Base-by-base conservation (phyloP, 1,284 basidiomycete species). In the Rhodotorula glutinis region DNA sequence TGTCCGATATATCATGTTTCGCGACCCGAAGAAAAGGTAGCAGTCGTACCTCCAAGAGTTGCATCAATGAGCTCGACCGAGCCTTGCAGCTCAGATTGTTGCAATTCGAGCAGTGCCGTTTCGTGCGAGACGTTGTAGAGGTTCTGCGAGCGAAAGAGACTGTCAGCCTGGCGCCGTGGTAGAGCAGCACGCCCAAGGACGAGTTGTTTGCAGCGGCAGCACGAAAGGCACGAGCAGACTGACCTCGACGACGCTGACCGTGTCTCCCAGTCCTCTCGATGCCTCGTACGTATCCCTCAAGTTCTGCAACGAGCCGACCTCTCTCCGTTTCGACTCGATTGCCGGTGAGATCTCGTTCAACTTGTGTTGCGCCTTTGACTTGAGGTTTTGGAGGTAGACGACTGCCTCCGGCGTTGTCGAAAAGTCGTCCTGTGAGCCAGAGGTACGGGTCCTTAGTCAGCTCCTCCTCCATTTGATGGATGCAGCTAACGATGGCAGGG, bases 181-280 rank as follows among this genome's bases (percentile, higher is more conserved):
- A n/a, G n/a, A n/a, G n/a, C n/a, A n/a, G n/a, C n/a, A n/a, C n/a
- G n/a, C n/a, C n/a, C n/a, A n/a, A n/a, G n/a, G n/a, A n/a, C n/a
- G n/a, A n/a, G n/a, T n/a, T n/a, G n/a, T n/a, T 5, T 14, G 30
- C 51, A 11, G 5, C n/a, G 3, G 7, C 30, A 41, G 27, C 25
- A 27, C 40, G 65, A 63, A 58, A 57, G 56, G 25, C 53, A 44
- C 30, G 63, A 25, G 61, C 13, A 11, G 5, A n/a, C 25, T 44
- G 76, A 87, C 88, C 76, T 88, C 87, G 62, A 85, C 81, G 8
- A 86, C 81, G 65, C 87, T 86, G 64, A 88, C 87, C 17, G 84
- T 81, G 67, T 83, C 82, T 21, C 57, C 88, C 21, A 88, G 77
- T 23, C 80, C 80, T 53, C 80, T 79, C 76, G 88, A 66, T 33